phyloP scores from a whole-genome alignment of 306 rosid genomes.

The Cucumis cinereus region DNA sequence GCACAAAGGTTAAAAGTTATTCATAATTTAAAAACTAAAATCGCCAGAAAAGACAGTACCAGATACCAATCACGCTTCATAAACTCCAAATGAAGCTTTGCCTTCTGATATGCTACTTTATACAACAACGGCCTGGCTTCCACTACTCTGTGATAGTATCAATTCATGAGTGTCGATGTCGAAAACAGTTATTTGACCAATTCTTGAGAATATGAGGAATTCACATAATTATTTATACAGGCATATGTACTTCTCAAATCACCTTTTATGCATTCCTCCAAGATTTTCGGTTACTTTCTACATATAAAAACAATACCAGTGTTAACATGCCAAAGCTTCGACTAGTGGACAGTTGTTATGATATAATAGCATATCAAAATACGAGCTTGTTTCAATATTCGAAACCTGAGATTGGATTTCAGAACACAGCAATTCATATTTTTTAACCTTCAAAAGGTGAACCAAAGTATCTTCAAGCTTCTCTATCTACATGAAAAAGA shows the following conservation, averaged over 20 bases:
- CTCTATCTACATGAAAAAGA: slow-evolving; percentile 33
- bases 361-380: background rate
- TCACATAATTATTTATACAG: slow-evolving; percentile 7
- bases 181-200: slow-evolving; percentile 14
- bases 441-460: slow-evolving; percentile 40
- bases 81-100: slow-evolving; percentile 50
- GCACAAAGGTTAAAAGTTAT: slow-evolving; percentile 13
- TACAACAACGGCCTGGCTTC: slow-evolving; percentile 44
- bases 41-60: slow-evolving; percentile 29
- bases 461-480: slow-evolving; percentile 53
- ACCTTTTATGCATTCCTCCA: slow-evolving; percentile 49
- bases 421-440: slow-evolving; percentile 43
- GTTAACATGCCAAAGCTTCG: slow-evolving; percentile 12
- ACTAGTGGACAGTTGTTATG: background rate
- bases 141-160: slow-evolving; percentile 37
- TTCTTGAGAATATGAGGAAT: slow-evolving; percentile 9
- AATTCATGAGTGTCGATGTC: slow-evolving; percentile 10
- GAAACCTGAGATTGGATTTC: slow-evolving; percentile 69
- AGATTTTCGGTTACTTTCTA: slow-evolving; percentile 25
- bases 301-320: slow-evolving; percentile 20
- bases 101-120: slow-evolving; percentile 47
- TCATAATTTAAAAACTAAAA: slow-evolving; percentile 9
- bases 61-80: slow-evolving; percentile 43
- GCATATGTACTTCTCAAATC: slow-evolving; percentile 9
- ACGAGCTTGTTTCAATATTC: slow-evolving; percentile 11